phyloP scores from a whole-genome alignment of 2,329 filamentous ascomycete genomes.

The Clonostachys solani region DNA sequence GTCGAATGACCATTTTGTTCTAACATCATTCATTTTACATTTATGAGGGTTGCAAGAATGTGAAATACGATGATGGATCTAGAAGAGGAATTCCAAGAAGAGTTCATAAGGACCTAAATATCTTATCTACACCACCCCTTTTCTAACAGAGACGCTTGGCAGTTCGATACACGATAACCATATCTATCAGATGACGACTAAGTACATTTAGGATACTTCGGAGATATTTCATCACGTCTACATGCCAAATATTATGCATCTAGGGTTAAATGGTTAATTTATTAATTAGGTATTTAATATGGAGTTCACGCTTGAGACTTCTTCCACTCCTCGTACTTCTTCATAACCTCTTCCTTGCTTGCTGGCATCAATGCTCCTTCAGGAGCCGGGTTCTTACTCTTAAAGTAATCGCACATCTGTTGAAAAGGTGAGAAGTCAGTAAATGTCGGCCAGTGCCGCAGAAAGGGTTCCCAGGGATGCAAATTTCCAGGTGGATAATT shows the following conservation, averaged over 20 bases:
- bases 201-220: neutral
- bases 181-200: too few relatives aligned
- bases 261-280: too few relatives aligned
- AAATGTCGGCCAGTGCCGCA: neutral
- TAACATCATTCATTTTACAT: too few relatives aligned
- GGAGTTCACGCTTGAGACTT: neutral
- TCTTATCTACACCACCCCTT: too few relatives aligned
- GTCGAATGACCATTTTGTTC: too few relatives aligned
- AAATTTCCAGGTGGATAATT: neutral
- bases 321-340: slow-evolving; percentile 17
- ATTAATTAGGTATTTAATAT: too few relatives aligned
- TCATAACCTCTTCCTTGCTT: slow-evolving; percentile 44
- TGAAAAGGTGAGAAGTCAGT: neutral
- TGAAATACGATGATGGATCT: too few relatives aligned
- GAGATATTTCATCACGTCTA: neutral
- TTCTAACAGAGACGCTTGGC: too few relatives aligned
- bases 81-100: too few relatives aligned
- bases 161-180: too few relatives aligned
- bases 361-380: slow-evolving; percentile 59
- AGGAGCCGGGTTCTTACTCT: slow-evolving; percentile 55
- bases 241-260: neutral
- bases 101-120: too few relatives aligned
- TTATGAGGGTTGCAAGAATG: too few relatives aligned
- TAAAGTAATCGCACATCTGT: slow-evolving; percentile 56
- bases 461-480: neutral